Conservation (phyloP, 2,329 filamentous ascomycete genomes). For the Aspergillus viridinutans region DNA sequence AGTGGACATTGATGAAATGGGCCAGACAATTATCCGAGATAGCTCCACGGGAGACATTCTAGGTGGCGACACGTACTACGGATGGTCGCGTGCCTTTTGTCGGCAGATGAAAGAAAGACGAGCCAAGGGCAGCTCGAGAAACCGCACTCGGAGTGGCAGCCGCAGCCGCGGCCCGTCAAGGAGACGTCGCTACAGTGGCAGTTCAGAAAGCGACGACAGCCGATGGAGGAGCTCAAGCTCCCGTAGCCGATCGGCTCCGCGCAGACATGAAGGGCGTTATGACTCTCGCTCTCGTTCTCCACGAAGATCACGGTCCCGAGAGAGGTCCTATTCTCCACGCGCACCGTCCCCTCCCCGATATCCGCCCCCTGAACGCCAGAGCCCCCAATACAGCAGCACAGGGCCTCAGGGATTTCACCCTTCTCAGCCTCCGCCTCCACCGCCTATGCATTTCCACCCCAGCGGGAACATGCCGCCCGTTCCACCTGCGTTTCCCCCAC, state of each 20-base stretch:
- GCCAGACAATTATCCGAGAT: conserved; percentile 63
- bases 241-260: conserved; percentile 27
- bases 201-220: conserved; percentile 27
- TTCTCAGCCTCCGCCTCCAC: conserved; percentile 17
- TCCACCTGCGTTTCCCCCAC: conserved; percentile 1
- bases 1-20: conserved; percentile 69
- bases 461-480: background rate
- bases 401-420: conserved; percentile 14
- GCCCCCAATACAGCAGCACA: conserved; percentile 1
- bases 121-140: conserved; percentile 17
- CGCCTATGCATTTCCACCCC: conserved; percentile 5
- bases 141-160: conserved; percentile 42
- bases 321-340: conserved; percentile 33
- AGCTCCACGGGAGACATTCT: conserved; percentile 62
- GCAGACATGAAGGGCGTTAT: conserved; percentile 14
- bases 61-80: conserved; percentile 74
- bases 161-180: conserved; percentile 45
- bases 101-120: conserved; percentile 65
- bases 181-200: conserved; percentile 39
- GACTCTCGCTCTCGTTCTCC: conserved; percentile 25
- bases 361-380: conserved; percentile 1
- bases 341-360: conserved; percentile 17
- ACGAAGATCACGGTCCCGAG: conserved; percentile 25
- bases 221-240: conserved; percentile 26
- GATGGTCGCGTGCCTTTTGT: conserved; percentile 79